Conservation (phyloP, 2,329 filamentous ascomycete genomes). For the Stromatinia cepivora region DNA sequence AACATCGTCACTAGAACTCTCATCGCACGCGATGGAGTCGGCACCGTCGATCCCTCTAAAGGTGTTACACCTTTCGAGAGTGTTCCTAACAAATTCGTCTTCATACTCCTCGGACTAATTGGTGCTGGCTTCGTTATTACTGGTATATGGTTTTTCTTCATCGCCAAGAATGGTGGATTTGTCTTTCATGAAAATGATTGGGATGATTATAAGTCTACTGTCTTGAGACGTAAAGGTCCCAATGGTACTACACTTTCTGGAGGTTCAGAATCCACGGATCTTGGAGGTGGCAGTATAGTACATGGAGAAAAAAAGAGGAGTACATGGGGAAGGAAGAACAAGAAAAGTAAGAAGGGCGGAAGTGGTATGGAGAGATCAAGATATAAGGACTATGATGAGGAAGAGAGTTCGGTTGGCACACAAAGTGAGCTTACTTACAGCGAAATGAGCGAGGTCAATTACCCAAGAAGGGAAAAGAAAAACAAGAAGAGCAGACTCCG, state of each 20-base stretch:
- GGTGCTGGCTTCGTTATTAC: conserved; percentile 72
- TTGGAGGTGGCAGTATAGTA: conserved; percentile 83
- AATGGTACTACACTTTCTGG: conserved; percentile 84
- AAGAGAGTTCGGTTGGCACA: conserved; percentile 29
- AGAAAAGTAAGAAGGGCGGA: conserved; percentile 39
- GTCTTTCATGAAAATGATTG: conserved; percentile 82
- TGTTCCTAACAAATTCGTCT: conserved; percentile 65
- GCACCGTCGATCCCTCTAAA: conserved; percentile 43
- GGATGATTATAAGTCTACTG: conserved; percentile 98
- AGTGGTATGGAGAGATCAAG: conserved; percentile 26
- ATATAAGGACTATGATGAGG: conserved; percentile 41
- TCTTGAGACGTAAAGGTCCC: conserved; percentile 82
- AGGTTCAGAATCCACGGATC: conserved; percentile 76
- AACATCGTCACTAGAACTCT: background rate
- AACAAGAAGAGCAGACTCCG: conserved; percentile 43
- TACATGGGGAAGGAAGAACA: conserved; percentile 43
- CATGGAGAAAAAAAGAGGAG: conserved; percentile 63
- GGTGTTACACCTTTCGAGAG: conserved; percentile 56
- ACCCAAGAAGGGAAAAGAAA: conserved; percentile 34
- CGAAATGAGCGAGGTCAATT: conserved; percentile 35
- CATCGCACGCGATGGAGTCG: conserved; percentile 26
- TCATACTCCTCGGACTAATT: conserved; percentile 83
- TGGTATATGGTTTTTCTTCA: conserved; percentile 97
- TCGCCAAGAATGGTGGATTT: conserved; percentile 95
- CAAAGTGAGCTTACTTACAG: conserved; percentile 29